Evolutionary conservation across 352 stramenopile species (phyloP).

Genomic region (Globisporangium okanoganense): DNA sequence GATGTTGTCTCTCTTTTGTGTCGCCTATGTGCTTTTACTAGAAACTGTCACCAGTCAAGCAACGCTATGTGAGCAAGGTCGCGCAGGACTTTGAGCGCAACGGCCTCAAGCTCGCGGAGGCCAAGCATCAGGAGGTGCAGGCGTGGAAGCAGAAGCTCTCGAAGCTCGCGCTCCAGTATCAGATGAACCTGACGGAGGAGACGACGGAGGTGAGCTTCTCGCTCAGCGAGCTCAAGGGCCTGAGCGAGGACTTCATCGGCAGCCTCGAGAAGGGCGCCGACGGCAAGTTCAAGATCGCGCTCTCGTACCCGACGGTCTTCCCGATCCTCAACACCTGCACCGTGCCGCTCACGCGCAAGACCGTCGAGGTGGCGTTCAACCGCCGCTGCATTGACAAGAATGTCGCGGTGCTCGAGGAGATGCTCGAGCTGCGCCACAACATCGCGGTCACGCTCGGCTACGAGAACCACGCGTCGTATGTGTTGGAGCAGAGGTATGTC

Average conservation of each 20-base stretch:
- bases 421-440: constrained; percentile 75
- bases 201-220: constrained; percentile 81
- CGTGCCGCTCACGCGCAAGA: constrained; percentile 78
- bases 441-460: constrained; percentile 76
- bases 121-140: constrained; percentile 71
- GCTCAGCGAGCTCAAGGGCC: constrained; percentile 68
- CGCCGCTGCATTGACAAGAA: constrained; percentile 82
- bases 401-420: constrained; percentile 77
- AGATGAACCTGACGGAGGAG: constrained; percentile 85
- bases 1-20: not conserved
- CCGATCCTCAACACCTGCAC: constrained; percentile 86
- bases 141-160: constrained; percentile 84
- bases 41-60: constrained; percentile 48
- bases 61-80: constrained; percentile 76
- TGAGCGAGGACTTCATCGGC: constrained; percentile 75
- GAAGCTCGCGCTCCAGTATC: constrained; percentile 77
- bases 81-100: constrained; percentile 86
- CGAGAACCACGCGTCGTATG: constrained; percentile 79
- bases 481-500: constrained; percentile 73
- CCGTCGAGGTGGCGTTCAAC: constrained; percentile 78
- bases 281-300: constrained; percentile 76
- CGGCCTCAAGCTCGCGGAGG: constrained; percentile 64
- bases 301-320: constrained; percentile 90
- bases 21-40: constrained; percentile 18
- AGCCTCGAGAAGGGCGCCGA: constrained; percentile 65